phyloP scores from a whole-genome alignment of 2,329 filamentous ascomycete species.

The Aspergillus sp. region DNA sequence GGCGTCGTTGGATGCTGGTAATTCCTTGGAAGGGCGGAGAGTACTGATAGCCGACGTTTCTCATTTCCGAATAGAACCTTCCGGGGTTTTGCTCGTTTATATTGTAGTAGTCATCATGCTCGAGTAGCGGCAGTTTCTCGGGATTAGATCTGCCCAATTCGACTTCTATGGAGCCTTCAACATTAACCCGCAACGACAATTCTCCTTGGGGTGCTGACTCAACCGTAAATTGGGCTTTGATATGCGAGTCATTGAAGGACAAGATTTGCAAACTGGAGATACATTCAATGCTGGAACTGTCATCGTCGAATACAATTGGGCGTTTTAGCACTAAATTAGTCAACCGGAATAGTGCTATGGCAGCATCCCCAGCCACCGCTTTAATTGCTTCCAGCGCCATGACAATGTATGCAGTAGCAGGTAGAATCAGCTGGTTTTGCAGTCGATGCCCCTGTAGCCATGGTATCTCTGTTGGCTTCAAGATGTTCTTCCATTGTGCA shows the following conservation, averaged over 20 bases:
- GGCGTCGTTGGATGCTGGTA: conserved; percentile 18
- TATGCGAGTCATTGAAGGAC: not conserved
- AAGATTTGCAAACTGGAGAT: conserved; percentile 19
- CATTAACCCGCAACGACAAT: conserved; percentile 4
- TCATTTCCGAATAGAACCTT: conserved; percentile 23
- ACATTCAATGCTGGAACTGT: conserved; percentile 22
- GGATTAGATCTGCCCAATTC: not conserved
- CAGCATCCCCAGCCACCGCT: not conserved
- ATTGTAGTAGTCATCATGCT: not conserved
- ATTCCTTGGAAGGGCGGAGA: conserved; percentile 22
- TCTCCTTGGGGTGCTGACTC: not conserved
- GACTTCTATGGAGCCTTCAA: conserved; percentile 2
- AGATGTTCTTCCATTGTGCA: conserved; percentile 29
- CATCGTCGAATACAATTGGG: conserved; percentile 29
- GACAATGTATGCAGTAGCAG: conserved; percentile 32
- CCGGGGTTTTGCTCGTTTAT: conserved; percentile 10
- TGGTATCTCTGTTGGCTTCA: conserved; percentile 33
- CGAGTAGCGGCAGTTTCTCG: not conserved
- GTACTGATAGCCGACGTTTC: conserved; percentile 25
- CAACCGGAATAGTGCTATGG: conserved; percentile 21
- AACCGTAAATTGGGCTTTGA: not conserved
- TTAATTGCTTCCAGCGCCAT: conserved; percentile 30
- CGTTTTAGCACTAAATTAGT: conserved; percentile 27
- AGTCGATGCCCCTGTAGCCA: conserved; percentile 40
- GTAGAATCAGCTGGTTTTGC: conserved; percentile 34